These are phyloP conservation scores for Sextonia rubra DNA, from an alignment of 164 flowering plant genomes.

Conservation along the genomic window DNA sequence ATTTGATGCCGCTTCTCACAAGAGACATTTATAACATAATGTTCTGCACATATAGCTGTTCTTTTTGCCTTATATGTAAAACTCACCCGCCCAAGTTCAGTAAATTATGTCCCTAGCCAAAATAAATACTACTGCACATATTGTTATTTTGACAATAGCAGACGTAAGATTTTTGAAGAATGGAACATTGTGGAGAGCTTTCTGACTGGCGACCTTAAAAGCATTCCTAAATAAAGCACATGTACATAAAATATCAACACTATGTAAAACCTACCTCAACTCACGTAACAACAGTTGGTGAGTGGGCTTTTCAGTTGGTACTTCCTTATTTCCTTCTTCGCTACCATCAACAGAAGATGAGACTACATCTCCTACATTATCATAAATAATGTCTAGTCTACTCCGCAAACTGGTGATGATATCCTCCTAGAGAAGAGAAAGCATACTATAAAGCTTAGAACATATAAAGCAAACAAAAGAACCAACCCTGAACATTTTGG, in stretches of 20 bases:
- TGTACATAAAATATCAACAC: constrained; percentile 1
- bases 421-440: constrained; percentile 49
- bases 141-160: too few relatives aligned
- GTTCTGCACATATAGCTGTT: too few relatives aligned
- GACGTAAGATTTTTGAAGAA: too few relatives aligned
- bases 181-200: too few relatives aligned
- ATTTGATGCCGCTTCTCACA: too few relatives aligned
- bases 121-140: too few relatives aligned
- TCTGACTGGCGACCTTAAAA: too few relatives aligned
- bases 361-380: constrained; percentile 47
- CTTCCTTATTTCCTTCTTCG: constrained; percentile 26
- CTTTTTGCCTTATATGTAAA: too few relatives aligned
- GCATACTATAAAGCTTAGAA: neutral
- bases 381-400: constrained; percentile 76
- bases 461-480: neutral
- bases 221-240: constrained; percentile 5
- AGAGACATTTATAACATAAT: too few relatives aligned
- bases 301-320: constrained; percentile 28
- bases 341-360: constrained; percentile 23
- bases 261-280: constrained; percentile 35
- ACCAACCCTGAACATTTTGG: too few relatives aligned
- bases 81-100: too few relatives aligned
- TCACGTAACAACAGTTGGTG: constrained; percentile 35
- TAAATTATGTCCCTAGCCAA: too few relatives aligned
- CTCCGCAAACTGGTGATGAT: constrained; percentile 70